Evolutionary conservation across 345 rosid genomes (phyloP), one percentile per base, ranked within the genome.

Genomic region (Reutealis trisperma): DNA sequence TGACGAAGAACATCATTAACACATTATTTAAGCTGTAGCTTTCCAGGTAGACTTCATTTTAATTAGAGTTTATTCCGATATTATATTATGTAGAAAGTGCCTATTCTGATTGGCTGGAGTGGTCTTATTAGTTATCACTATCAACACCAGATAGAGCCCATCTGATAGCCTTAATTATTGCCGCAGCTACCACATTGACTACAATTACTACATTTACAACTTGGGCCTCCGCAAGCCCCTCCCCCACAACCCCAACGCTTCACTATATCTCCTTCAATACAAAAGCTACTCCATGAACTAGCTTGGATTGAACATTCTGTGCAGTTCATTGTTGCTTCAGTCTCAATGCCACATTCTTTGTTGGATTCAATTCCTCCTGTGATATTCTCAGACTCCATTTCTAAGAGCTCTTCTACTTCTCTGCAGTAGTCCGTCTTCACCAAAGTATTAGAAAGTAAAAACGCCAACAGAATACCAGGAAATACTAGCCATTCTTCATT

Each of bases 401-500:
- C 14, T 47, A 13, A 47, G 51, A 3, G 3, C 19, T 12, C 0
- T 59, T 47, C 21, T 47, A 24, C 60, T 25, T 41, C 61, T 14
- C 45, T 51, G 52, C 61, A 6, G 1, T 52, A 45, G 41, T 27
- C 25, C 15, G 44, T 54, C 70, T 58, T 69, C 22, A 25, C 49
- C 21, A 55, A 4, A 44, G 47, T 55, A 49, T 41, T 24, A 52
- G 63, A 21, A 58, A 74, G 67, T 64, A 81, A 42, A 73, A 74
- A 70, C 6, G 47, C 71, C 24, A 67, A 41, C 66, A 78, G 25
- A 67, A 75, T 67, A 61, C 70, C 55, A 1, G 82, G 79, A 55
- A 78, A 44, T 57, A 65, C 58, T 15, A 75, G 71, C 85, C 82
- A 75, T 22, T 78, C 80, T 60, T 82, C 79, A 63, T 66, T 82